phyloP scores from a whole-genome alignment of 805 yeast genomes.

The Yarrowia divulgata region DNA sequence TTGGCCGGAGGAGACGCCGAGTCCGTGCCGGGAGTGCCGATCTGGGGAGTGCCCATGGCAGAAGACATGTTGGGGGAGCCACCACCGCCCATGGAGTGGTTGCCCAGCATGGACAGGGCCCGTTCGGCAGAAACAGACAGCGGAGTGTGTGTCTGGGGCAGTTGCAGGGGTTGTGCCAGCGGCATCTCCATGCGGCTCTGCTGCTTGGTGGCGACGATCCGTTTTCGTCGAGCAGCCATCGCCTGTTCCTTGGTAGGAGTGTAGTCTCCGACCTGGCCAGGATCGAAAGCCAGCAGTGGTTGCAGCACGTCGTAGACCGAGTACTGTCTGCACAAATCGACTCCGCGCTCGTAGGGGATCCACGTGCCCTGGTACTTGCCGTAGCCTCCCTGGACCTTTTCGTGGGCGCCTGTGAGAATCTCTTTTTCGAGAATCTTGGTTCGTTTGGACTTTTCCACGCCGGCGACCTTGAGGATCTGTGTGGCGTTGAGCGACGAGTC shows the following conservation, averaged over 20 bases:
- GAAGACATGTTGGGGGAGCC: slow-evolving; percentile 1
- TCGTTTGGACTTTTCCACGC: slow-evolving; percentile 68
- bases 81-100: neutral
- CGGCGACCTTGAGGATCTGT: slow-evolving; percentile 72
- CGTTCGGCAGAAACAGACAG: slow-evolving; percentile 44
- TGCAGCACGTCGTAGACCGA: slow-evolving; percentile 60
- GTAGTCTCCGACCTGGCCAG: slow-evolving; percentile 49
- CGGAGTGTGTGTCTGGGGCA: slow-evolving; percentile 42
- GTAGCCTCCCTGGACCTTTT: slow-evolving; percentile 75
- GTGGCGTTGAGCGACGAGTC: slow-evolving; percentile 78
- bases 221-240: slow-evolving; percentile 52
- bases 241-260: slow-evolving; percentile 60
- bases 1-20: slow-evolving; percentile 34
- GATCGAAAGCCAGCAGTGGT: slow-evolving; percentile 59
- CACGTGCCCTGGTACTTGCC: slow-evolving; percentile 82
- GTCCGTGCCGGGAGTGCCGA: slow-evolving; percentile 9
- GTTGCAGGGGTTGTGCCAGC: slow-evolving; percentile 40
- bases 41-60: slow-evolving; percentile 2
- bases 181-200: slow-evolving; percentile 44
- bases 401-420: slow-evolving; percentile 68
- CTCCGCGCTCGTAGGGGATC: slow-evolving; percentile 69
- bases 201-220: slow-evolving; percentile 28
- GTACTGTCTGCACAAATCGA: slow-evolving; percentile 66
- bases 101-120: slow-evolving; percentile 43
- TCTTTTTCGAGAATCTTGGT: slow-evolving; percentile 70